A percentile compares a stretch with the other conserved stretches of the same genome.
These are phyloP conservation scores for Mediolabrus comicus DNA, from an alignment of 108 stramenopile species.

Conservation along the genomic window DNA sequence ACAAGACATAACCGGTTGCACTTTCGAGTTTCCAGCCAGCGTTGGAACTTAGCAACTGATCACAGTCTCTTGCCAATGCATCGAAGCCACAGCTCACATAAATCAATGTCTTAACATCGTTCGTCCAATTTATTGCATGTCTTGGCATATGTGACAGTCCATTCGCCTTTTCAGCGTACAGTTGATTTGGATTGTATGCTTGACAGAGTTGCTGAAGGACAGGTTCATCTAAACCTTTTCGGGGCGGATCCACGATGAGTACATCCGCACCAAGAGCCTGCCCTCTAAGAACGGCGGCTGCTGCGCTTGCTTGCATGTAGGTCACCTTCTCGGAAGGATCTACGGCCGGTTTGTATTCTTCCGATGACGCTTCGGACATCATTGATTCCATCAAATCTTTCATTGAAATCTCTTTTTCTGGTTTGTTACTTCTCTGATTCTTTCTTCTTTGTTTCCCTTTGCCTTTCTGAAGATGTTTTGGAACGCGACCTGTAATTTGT, in stretches of 20 bases:
- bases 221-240: conserved; percentile 86
- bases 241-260: conserved; percentile 94
- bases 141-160: conserved; percentile 50
- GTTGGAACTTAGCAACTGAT: conserved; percentile 59
- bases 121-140: conserved; percentile 67
- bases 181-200: conserved; percentile 67
- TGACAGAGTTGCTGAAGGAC: conserved; percentile 82
- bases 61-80: conserved; percentile 90
- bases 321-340: conserved; percentile 46
- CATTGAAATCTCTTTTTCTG: conserved; percentile 17
- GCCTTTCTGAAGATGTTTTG: conserved; percentile 17
- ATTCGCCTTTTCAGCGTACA: conserved; percentile 55
- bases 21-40: conserved; percentile 89
- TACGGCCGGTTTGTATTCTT: conserved; percentile 13
- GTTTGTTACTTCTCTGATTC: conserved; percentile 7
- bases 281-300: conserved; percentile 73
- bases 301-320: conserved; percentile 73
- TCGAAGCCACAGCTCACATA: conserved; percentile 98
- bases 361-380: conserved; percentile 10
- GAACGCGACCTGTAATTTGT: conserved; percentile 35
- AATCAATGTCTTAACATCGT: conserved; percentile 81
- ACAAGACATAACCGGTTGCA: conserved; percentile 94
- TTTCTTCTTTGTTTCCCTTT: conserved; percentile 14
- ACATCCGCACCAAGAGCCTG: conserved; percentile 89
- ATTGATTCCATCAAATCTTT: conserved; percentile 43